These are phyloP conservation scores for Polyporus arcularius DNA, from an alignment of 768 basidiomycete species.

Conservation along the genomic window DNA sequence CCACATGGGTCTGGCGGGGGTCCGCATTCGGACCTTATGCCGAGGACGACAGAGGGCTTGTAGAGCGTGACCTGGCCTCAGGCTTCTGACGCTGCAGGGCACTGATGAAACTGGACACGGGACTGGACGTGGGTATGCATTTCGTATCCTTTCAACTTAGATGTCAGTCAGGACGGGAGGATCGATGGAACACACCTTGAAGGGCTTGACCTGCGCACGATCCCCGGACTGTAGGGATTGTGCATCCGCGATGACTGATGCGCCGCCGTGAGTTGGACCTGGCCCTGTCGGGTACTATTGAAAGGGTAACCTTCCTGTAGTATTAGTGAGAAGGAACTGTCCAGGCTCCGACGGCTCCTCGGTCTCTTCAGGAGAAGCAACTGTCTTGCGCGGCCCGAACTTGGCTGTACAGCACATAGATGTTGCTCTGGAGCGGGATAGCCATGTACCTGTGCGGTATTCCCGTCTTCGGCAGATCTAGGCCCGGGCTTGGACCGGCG, in stretches of 20 bases:
- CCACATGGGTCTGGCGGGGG: neutral
- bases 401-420: neutral
- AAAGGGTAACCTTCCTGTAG: too few species aligned
- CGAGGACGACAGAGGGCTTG: neutral
- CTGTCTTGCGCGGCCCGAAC: neutral
- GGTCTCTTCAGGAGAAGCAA: neutral
- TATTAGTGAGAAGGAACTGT: neutral
- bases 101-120: neutral
- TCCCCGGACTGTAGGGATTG: too few species aligned
- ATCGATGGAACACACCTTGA: too few species aligned
- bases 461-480: too few species aligned
- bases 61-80: neutral
- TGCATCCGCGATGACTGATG: too few species aligned
- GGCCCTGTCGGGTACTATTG: too few species aligned
- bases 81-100: neutral
- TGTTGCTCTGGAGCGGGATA: too few species aligned
- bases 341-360: neutral
- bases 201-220: too few species aligned
- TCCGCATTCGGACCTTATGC: neutral
- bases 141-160: neutral
- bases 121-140: neutral
- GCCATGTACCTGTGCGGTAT: too few species aligned
- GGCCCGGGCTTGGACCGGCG: too few species aligned
- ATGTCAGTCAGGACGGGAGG: neutral
- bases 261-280: too few species aligned